Percentiles rank a stretch among this genome's conserved stretches.
Evolutionary conservation across 495 filamentous ascomycete species (phyloP).

Genomic region (Trichocladium antarcticum): DNA sequence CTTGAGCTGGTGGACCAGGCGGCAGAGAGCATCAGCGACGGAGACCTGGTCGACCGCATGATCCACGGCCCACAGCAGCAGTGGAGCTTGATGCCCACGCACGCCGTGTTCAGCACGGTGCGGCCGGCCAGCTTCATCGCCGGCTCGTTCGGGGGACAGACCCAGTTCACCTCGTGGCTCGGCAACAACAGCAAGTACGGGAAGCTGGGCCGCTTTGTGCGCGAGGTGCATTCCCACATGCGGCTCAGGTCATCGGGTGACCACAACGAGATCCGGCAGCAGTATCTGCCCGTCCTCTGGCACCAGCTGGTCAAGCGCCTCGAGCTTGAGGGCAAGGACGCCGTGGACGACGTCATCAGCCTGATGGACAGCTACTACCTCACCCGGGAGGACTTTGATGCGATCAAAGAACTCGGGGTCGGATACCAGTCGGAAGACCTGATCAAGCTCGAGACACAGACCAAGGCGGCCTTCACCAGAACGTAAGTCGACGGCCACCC

Average conservation of each 20-base stretch:
- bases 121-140: slow-evolving; percentile 81
- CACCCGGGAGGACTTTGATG: slow-evolving; percentile 91
- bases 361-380: slow-evolving; percentile 97
- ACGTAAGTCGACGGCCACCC: slow-evolving; percentile 39
- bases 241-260: slow-evolving; percentile 85
- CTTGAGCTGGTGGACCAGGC: slow-evolving; percentile 79
- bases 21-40: slow-evolving; percentile 91
- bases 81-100: slow-evolving; percentile 94
- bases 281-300: slow-evolving; percentile 90
- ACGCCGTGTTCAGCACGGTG: slow-evolving; percentile 95
- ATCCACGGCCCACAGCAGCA: slow-evolving; percentile 97
- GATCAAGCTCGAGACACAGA: slow-evolving; percentile 69
- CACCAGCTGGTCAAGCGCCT: slow-evolving; percentile 61
- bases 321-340: slow-evolving; percentile 60
- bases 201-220: slow-evolving; percentile 74
- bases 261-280: slow-evolving; percentile 83
- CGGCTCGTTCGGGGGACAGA: slow-evolving; percentile 51
- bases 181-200: slow-evolving; percentile 88
- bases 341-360: slow-evolving; percentile 60
- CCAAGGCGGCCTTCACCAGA: slow-evolving; percentile 82
- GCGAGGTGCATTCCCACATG: slow-evolving; percentile 96
- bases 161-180: slow-evolving; percentile 76
- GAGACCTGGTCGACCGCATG: slow-evolving; percentile 93
- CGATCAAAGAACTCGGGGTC: slow-evolving; percentile 80
- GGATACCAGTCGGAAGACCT: slow-evolving; percentile 65